phyloP scores from a whole-genome alignment of 2,329 filamentous ascomycete genomes.

The Chaetomiaceae sp. region DNA sequence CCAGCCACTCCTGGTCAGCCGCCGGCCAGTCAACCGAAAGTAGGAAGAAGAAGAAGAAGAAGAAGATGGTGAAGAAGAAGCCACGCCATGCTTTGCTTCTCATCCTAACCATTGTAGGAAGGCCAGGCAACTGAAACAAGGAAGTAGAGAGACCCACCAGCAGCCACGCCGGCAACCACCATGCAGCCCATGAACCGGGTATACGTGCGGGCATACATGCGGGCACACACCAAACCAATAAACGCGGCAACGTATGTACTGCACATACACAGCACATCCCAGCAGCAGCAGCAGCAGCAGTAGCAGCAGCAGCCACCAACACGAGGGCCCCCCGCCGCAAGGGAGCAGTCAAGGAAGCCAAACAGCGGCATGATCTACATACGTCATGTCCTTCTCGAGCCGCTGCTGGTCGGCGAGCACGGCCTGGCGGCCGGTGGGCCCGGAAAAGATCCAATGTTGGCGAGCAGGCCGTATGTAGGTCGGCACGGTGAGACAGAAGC shows the following conservation, averaged over 20 bases:
- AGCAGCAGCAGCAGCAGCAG: constrained; percentile 19
- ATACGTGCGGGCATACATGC: constrained; percentile 19
- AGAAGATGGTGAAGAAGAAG: background rate
- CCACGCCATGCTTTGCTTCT: no score
- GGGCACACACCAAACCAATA: constrained; percentile 28
- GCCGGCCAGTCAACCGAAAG: no score
- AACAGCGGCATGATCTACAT: constrained; percentile 32
- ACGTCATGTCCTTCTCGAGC: constrained; percentile 22
- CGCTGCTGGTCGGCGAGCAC: constrained; percentile 24
- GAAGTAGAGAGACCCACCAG: constrained; percentile 21
- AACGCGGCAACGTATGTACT: constrained; percentile 27
- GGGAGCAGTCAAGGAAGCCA: constrained; percentile 29
- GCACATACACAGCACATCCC: constrained; percentile 23
- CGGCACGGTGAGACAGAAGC: constrained; percentile 26
- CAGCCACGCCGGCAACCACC: constrained; percentile 27
- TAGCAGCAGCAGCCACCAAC: no score
- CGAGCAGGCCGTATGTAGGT: constrained; percentile 30
- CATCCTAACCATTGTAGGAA: no score
- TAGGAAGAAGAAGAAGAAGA: background rate
- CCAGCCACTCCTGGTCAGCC: background rate
- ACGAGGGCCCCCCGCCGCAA: no score
- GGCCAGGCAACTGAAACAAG: no score
- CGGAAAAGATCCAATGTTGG: constrained; percentile 30
- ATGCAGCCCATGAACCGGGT: constrained; percentile 31
- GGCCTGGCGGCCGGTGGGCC: constrained; percentile 28